These are phyloP conservation scores for Dittrichia graveolens DNA, from an alignment of 129 eudicot species.

Conservation along the genomic window DNA sequence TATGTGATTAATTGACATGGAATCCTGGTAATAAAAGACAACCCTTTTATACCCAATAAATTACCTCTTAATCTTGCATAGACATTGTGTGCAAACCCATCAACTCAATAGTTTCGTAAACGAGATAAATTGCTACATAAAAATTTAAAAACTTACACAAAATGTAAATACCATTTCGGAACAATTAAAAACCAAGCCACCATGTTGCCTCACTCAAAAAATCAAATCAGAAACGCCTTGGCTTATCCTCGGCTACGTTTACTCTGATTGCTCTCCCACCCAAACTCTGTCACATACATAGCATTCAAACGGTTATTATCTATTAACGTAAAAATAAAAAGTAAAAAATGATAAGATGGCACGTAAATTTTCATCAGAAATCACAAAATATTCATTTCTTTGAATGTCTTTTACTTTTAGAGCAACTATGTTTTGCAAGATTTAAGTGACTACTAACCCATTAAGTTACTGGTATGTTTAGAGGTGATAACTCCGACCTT, in stretches of 20 bases:
- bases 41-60: slow-evolving; percentile 18
- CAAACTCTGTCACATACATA: slow-evolving; percentile 50
- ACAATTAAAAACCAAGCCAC: slow-evolving; percentile 21
- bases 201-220: slow-evolving; percentile 29
- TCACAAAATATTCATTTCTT: too few relatives aligned
- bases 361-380: too few relatives aligned
- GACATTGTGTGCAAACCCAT: not conserved
- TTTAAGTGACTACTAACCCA: too few relatives aligned
- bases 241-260: slow-evolving; percentile 75
- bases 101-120: slow-evolving; percentile 23
- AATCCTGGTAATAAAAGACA: not conserved
- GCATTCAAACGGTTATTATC: not conserved
- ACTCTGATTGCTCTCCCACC: slow-evolving; percentile 80
- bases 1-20: not conserved
- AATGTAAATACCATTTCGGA: slow-evolving; percentile 23
- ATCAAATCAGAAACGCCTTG: slow-evolving; percentile 47
- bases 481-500: too few relatives aligned
- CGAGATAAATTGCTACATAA: slow-evolving; percentile 29
- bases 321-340: not conserved
- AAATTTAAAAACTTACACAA: slow-evolving; percentile 17
- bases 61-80: slow-evolving; percentile 22
- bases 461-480: too few relatives aligned
- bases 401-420: too few relatives aligned
- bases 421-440: too few relatives aligned
- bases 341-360: not conserved